phyloP scores from a whole-genome alignment of 108 stramenopile species.

The Discostella pseudostelligera region DNA sequence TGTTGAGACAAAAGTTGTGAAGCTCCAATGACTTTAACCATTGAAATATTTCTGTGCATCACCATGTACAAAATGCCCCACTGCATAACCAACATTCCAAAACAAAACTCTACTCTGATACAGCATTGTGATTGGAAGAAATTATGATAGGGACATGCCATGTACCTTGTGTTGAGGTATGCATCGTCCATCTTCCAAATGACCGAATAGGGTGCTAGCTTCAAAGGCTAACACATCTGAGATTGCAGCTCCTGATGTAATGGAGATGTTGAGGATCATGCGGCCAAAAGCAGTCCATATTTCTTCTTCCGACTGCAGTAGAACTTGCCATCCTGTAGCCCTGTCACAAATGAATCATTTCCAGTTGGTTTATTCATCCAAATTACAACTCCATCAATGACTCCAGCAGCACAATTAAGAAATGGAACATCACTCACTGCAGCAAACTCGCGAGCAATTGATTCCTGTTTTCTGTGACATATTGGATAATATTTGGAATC shows the following conservation, averaged over 20 bases:
- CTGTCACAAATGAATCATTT: slow-evolving; percentile 3
- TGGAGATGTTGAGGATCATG: slow-evolving; percentile 27
- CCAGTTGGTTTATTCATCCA: slow-evolving; percentile 35
- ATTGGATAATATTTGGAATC: slow-evolving; percentile 32
- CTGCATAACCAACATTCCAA: slow-evolving; percentile 23
- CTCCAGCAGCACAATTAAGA: slow-evolving; percentile 39
- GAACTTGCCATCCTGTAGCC: slow-evolving; percentile 21
- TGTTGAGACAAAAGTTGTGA: slow-evolving; percentile 22
- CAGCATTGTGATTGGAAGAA: slow-evolving; percentile 22
- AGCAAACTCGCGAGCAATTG: slow-evolving; percentile 37
- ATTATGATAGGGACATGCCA: slow-evolving; percentile 37
- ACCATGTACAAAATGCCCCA: slow-evolving; percentile 28
- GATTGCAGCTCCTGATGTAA: slow-evolving; percentile 10
- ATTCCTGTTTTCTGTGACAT: slow-evolving; percentile 14
- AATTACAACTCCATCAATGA: slow-evolving; percentile 48
- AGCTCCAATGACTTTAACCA: slow-evolving; percentile 4
- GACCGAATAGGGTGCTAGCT: not conserved
- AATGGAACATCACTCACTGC: slow-evolving; percentile 18
- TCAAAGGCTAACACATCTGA: slow-evolving; percentile 29
- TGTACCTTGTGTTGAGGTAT: slow-evolving; percentile 31
- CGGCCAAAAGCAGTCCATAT: slow-evolving; percentile 17
- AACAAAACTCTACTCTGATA: slow-evolving; percentile 28
- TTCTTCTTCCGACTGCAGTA: slow-evolving; percentile 44
- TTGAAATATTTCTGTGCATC: slow-evolving; percentile 5
- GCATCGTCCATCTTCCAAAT: slow-evolving; percentile 30